Evolutionary conservation across 78 protist species (phyloP).

Genomic region (Emiliania huxleyi): DNA sequence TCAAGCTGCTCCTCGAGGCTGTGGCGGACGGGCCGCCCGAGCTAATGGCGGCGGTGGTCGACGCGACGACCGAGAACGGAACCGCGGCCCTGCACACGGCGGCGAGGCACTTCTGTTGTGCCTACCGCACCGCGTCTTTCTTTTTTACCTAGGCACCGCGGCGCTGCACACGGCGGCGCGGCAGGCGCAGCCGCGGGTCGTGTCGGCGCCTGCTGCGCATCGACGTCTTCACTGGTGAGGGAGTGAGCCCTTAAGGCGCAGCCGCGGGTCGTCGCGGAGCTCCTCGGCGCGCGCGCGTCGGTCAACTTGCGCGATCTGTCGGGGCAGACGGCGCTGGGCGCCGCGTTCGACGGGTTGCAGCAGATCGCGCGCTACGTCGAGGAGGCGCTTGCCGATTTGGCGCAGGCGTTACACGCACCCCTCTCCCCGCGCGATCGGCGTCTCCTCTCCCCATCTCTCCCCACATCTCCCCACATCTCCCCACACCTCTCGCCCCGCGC

Average conservation of each 20-base stretch:
- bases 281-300: not conserved
- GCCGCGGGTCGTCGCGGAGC: not conserved
- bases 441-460: too few species aligned
- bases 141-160: too few species aligned
- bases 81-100: constrained; percentile 20
- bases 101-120: not conserved
- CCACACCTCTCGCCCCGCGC: too few species aligned
- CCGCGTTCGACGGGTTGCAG: constrained; percentile 1
- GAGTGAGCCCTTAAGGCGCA: too few species aligned
- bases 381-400: not conserved
- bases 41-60: not conserved
- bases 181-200: not conserved
- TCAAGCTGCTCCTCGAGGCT: not conserved
- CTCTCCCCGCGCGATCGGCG: too few species aligned
- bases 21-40: not conserved
- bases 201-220: too few species aligned
- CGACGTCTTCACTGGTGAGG: too few species aligned
- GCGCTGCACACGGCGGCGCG: constrained; percentile 5
- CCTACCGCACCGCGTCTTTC: too few species aligned
- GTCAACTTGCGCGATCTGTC: not conserved
- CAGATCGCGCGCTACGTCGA: not conserved
- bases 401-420: too few species aligned
- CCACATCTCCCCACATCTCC: too few species aligned
- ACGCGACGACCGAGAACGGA: constrained; percentile 10
- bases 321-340: not conserved